Evolutionary conservation across 148 eudicot genomes (phyloP).

Genomic region (Fagopyrum esculentum): DNA sequence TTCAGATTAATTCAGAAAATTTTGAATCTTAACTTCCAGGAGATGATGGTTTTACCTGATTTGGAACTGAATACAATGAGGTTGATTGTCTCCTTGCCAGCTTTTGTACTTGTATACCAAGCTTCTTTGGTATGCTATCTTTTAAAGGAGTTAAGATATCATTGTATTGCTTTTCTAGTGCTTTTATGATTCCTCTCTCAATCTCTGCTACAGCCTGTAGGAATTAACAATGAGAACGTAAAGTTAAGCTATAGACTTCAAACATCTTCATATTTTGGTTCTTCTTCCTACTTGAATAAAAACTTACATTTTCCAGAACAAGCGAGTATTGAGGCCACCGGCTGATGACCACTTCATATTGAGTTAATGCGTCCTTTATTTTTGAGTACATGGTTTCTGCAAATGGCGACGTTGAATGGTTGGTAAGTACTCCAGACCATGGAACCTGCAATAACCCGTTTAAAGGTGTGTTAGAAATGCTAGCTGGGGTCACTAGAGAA

Average conservation of each 20-base stretch:
- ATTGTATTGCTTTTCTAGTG: constrained; percentile 68
- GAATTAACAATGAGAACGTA: background rate
- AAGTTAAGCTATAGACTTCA: background rate
- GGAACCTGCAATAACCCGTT: constrained; percentile 39
- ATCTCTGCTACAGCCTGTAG: constrained; percentile 71
- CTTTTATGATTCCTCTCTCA: constrained; percentile 79
- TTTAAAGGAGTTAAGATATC: constrained; percentile 75
- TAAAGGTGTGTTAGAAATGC: background rate
- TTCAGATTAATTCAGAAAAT: background rate
- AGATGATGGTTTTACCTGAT: constrained; percentile 34
- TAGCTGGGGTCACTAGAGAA: background rate
- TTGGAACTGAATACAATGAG: constrained; percentile 44
- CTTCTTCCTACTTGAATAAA: background rate
- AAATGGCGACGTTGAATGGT: constrained; percentile 78
- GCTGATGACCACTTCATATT: constrained; percentile 72
- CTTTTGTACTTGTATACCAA: constrained; percentile 86
- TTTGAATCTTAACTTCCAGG: background rate
- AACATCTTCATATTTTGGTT: background rate
- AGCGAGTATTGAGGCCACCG: constrained; percentile 84
- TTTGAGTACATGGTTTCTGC: constrained; percentile 70
- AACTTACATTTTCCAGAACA: constrained; percentile 70
- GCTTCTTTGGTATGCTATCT: constrained; percentile 77
- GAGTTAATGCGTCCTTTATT: constrained; percentile 43
- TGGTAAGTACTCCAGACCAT: constrained; percentile 69
- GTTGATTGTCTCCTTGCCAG: constrained; percentile 70